phyloP scores from a whole-genome alignment of 768 basidiomycete species.

The Mrakia blollopis region DNA sequence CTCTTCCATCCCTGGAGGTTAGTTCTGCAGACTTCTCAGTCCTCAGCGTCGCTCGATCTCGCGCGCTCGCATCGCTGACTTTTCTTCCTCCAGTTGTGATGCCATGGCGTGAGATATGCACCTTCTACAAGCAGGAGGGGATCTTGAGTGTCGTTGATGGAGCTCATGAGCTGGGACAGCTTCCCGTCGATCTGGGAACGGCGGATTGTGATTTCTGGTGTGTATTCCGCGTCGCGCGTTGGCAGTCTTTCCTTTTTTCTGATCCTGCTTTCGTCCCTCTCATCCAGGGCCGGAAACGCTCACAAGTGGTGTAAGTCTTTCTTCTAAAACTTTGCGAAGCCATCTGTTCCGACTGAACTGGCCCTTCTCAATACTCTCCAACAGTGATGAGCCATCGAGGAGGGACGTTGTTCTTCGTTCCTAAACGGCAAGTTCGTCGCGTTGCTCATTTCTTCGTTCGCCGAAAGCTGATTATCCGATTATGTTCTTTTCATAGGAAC shows the following conservation, averaged over 20 bases:
- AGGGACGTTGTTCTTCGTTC: slow-evolving; percentile 7
- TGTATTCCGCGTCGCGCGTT: not conserved
- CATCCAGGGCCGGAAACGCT: not conserved
- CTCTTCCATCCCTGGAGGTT: slow-evolving; percentile 50
- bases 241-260: not conserved
- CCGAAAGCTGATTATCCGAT: not conserved
- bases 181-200: not conserved
- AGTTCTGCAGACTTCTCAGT: no score
- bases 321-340: no score
- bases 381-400: not conserved
- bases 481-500: not conserved
- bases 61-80: no score
- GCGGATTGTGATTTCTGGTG: not conserved
- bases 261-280: not conserved
- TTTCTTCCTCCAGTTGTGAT: slow-evolving; percentile 39
- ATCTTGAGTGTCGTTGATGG: slow-evolving; percentile 68
- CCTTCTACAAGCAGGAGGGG: slow-evolving; percentile 58
- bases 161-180: slow-evolving; percentile 67
- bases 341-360: no score
- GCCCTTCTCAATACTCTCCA: no score
- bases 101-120: slow-evolving; percentile 68
- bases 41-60: no score
- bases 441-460: not conserved
- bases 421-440: not conserved
- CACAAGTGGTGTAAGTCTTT: not conserved